These are phyloP conservation scores for Daldinia bambusicola DNA, from an alignment of 495 filamentous ascomycete species.

Conservation along the genomic window DNA sequence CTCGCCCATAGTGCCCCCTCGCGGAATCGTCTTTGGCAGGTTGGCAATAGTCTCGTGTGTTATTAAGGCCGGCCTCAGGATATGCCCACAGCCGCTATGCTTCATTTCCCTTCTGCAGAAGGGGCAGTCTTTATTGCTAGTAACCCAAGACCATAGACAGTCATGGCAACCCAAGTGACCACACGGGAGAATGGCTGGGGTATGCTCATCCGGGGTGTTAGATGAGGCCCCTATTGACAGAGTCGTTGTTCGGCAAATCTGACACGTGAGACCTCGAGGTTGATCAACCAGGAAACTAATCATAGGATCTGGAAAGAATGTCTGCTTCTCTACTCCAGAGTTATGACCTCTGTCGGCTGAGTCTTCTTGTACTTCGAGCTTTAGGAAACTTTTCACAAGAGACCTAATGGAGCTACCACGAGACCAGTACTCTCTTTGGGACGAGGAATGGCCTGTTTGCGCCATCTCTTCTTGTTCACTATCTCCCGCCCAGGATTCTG, in stretches of 20 bases:
- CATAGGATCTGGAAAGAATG: conserved; percentile 38
- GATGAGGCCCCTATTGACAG: conserved; percentile 13
- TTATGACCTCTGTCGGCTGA: neutral
- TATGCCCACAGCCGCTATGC: conserved; percentile 26
- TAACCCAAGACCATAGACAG: conserved; percentile 23
- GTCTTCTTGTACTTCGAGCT: neutral
- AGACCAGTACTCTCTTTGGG: neutral
- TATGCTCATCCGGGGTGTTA: neutral
- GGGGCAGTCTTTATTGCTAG: conserved; percentile 14
- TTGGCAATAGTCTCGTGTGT: conserved; percentile 23
- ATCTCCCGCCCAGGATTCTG: too few relatives aligned
- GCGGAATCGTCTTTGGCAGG: conserved; percentile 35
- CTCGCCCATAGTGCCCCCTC: conserved; percentile 2
- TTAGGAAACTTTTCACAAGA: neutral
- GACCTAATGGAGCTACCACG: neutral
- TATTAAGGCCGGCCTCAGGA: conserved; percentile 18
- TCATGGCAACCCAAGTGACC: conserved; percentile 38
- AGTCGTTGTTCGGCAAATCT: conserved; percentile 31
- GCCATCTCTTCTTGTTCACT: too few relatives aligned
- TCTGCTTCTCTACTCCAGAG: conserved; percentile 3
- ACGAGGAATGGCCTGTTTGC: neutral
- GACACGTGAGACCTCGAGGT: conserved; percentile 33
- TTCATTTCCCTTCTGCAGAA: conserved; percentile 35
- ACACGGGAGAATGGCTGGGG: conserved; percentile 34
- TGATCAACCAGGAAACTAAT: conserved; percentile 40